phyloP scores from a whole-genome alignment of 2,329 filamentous ascomycete genomes.

The Chaetoscypha palmicola region DNA sequence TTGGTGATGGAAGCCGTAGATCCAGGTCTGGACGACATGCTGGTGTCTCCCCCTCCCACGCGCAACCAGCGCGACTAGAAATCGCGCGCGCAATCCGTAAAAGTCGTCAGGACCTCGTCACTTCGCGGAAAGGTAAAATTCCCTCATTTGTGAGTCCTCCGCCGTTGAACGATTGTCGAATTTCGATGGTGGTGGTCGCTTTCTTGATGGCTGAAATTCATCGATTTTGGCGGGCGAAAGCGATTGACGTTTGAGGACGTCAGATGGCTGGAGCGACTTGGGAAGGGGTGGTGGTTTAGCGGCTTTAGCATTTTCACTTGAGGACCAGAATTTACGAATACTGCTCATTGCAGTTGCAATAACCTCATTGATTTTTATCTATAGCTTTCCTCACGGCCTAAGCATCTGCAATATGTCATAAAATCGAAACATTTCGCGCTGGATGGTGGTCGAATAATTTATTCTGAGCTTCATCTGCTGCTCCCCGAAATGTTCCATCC shows the following conservation, averaged over 20 bases:
- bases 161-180: slow-evolving; percentile 11
- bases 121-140: slow-evolving; percentile 18
- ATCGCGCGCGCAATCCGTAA: slow-evolving; percentile 20
- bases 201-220: slow-evolving; percentile 19
- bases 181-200: slow-evolving; percentile 20
- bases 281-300: background rate
- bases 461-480: background rate
- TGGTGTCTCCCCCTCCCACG: slow-evolving; percentile 10
- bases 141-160: slow-evolving; percentile 21
- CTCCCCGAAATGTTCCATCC: too few relatives aligned
- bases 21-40: slow-evolving; percentile 22
- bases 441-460: background rate
- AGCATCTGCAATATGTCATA: too few relatives aligned
- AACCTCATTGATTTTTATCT: background rate
- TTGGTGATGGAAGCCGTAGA: slow-evolving; percentile 21
- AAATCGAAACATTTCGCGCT: background rate
- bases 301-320: background rate
- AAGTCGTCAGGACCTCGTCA: slow-evolving; percentile 22
- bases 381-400: background rate
- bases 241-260: slow-evolving; percentile 4
- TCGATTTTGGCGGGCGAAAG: slow-evolving; percentile 9
- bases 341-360: too few relatives aligned
- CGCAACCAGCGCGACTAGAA: slow-evolving; percentile 11
- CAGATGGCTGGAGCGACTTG: background rate
- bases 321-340: background rate